phyloP scores from a whole-genome alignment of 768 basidiomycete species.

The Lentinula sp. region DNA sequence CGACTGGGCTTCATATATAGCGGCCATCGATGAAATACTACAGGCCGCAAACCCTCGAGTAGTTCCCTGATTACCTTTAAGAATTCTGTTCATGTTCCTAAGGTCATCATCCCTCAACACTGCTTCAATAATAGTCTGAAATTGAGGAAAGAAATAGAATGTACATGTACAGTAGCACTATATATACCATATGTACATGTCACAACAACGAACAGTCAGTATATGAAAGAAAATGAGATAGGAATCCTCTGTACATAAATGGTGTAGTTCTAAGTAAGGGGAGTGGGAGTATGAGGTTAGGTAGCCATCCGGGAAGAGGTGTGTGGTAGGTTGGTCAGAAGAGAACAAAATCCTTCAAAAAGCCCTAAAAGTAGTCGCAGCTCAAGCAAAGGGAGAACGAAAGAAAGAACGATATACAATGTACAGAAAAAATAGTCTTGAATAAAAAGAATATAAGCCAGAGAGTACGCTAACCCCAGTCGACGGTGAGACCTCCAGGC shows the following conservation, averaged over 20 bases:
- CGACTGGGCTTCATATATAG: constrained; percentile 4
- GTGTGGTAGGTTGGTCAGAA: background rate
- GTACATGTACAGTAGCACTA: background rate
- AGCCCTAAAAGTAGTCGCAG: background rate
- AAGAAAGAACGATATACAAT: background rate
- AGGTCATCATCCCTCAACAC: no score
- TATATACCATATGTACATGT: background rate
- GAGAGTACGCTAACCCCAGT: constrained; percentile 57
- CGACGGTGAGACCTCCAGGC: constrained; percentile 69
- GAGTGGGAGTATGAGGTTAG: background rate
- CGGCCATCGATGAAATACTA: constrained; percentile 1
- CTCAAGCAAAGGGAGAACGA: background rate
- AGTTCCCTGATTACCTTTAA: background rate
- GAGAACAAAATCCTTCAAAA: background rate
- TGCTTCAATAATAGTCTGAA: no score
- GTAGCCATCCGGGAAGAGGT: background rate
- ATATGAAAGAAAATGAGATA: no score
- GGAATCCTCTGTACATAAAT: background rate
- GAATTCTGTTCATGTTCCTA: no score
- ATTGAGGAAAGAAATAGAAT: background rate
- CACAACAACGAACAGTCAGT: background rate
- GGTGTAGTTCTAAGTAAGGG: background rate
- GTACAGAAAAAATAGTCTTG: background rate
- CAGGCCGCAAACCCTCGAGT: background rate
- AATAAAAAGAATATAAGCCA: background rate